These are phyloP conservation scores for Przewalskia tangutica DNA, from an alignment of 257 asterid genomes.

Conservation along the genomic window DNA sequence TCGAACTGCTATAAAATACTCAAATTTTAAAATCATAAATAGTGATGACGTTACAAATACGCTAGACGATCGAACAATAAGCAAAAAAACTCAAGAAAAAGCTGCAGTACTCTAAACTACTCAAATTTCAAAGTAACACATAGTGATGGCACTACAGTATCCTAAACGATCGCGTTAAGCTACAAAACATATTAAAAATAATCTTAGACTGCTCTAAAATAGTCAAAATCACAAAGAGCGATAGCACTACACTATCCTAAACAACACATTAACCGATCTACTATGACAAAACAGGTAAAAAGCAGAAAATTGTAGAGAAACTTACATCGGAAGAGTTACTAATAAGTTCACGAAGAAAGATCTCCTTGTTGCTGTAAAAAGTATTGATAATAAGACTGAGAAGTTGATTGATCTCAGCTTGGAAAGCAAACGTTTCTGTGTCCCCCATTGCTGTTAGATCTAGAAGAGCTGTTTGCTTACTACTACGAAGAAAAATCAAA, in stretches of 20 bases:
- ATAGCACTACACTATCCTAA: not conserved
- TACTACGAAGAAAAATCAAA: not conserved
- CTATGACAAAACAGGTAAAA: not conserved
- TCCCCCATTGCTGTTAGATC: slow-evolving; percentile 19
- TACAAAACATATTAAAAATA: not conserved
- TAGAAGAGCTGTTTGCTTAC: not conserved
- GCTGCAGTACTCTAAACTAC: too few relatives aligned
- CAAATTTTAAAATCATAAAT: too few relatives aligned
- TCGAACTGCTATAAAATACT: too few relatives aligned
- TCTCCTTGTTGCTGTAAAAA: slow-evolving; percentile 52
- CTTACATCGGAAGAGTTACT: slow-evolving; percentile 51
- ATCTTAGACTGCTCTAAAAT: not conserved
- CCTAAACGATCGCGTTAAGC: not conserved
- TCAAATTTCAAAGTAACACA: not conserved
- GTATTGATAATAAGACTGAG: slow-evolving; percentile 49
- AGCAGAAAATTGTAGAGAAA: not conserved
- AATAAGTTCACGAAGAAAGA: slow-evolving; percentile 51
- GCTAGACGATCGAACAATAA: too few relatives aligned
- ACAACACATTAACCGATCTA: not conserved
- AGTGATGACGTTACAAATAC: too few relatives aligned
- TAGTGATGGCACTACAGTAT: not conserved
- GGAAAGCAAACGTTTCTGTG: slow-evolving; percentile 48
- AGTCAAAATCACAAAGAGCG: not conserved
- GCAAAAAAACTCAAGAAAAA: too few relatives aligned
- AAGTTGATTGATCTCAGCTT: slow-evolving; percentile 51